Conservation (phyloP, 2,329 filamentous ascomycete genomes). For the Sporothrix sp. region DNA sequence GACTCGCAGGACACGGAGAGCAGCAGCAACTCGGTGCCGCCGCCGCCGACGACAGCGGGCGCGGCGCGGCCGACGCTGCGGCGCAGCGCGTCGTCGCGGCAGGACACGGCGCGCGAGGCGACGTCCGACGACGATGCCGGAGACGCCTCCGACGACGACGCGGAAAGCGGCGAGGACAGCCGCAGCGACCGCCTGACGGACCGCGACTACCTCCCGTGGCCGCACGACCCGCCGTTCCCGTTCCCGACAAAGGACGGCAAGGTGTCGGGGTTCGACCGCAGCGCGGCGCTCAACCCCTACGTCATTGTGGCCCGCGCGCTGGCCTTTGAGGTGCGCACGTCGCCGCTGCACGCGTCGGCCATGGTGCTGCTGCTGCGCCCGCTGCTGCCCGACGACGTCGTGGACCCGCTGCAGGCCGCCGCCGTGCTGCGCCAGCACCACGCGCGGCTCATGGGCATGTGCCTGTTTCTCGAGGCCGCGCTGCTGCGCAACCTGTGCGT, state of each 20-base stretch:
- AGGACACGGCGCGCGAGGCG: neutral
- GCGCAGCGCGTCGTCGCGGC: constrained; percentile 8
- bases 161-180: constrained; percentile 5
- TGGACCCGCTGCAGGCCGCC: constrained; percentile 45
- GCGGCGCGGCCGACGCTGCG: neutral
- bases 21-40: constrained; percentile 4
- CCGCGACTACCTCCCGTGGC: constrained; percentile 50
- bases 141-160: constrained; percentile 11
- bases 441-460: constrained; percentile 47
- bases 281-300: constrained; percentile 44
- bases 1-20: constrained; percentile 13
- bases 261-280: constrained; percentile 7
- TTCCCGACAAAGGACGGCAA: constrained; percentile 27
- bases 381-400: constrained; percentile 43
- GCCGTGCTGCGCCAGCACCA: constrained; percentile 52
- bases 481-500: constrained; percentile 52
- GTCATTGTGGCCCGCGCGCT: constrained; percentile 44
- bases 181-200: constrained; percentile 35
- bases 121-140: neutral
- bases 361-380: constrained; percentile 52
- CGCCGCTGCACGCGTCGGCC: constrained; percentile 49
- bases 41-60: neutral
- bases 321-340: constrained; percentile 45
- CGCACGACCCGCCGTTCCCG: constrained; percentile 46
- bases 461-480: constrained; percentile 50